Evolutionary conservation across 805 yeast genomes (phyloP).

Genomic region (Myxozyma melibiosi): DNA sequence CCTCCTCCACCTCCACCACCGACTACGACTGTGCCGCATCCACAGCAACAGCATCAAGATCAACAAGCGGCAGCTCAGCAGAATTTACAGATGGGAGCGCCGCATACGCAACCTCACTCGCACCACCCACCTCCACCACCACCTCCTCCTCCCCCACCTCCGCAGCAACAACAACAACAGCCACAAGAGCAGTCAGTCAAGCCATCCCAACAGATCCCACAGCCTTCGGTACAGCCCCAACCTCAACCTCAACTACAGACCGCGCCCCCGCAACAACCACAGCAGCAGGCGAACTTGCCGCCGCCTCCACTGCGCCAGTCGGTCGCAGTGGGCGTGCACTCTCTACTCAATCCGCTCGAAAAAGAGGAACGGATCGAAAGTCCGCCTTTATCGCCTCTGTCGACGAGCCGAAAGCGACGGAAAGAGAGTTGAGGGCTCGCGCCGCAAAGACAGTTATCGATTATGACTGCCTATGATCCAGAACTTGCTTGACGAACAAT

Average conservation of each 20-base stretch:
- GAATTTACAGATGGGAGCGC: background rate
- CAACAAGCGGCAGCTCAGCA: background rate
- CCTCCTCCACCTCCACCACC: conserved; percentile 7
- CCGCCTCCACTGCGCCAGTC: conserved; percentile 7
- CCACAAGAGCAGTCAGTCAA: no score
- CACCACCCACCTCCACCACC: background rate
- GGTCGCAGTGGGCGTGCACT: conserved; percentile 21
- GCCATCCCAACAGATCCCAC: no score
- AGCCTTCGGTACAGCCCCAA: conserved; percentile 1
- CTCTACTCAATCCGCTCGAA: conserved; percentile 28
- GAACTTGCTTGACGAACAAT: background rate
- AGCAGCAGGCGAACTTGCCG: background rate
- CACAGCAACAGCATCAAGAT: conserved; percentile 8
- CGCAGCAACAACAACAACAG: background rate
- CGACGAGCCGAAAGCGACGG: conserved; percentile 27
- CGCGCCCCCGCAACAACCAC: background rate
- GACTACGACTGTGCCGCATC: background rate
- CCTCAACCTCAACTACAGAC: conserved; percentile 4
- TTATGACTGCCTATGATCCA: no score
- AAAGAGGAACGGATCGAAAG: conserved; percentile 21
- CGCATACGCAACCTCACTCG: background rate
- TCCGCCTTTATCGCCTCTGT: conserved; percentile 30
- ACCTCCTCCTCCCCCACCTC: background rate
- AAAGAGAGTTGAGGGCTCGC: conserved; percentile 7
- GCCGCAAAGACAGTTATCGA: background rate